Percentiles rank a stretch among this genome's conserved stretches.
phyloP scores from a whole-genome alignment of 306 rosid species.

The Hippophae tibetana region DNA sequence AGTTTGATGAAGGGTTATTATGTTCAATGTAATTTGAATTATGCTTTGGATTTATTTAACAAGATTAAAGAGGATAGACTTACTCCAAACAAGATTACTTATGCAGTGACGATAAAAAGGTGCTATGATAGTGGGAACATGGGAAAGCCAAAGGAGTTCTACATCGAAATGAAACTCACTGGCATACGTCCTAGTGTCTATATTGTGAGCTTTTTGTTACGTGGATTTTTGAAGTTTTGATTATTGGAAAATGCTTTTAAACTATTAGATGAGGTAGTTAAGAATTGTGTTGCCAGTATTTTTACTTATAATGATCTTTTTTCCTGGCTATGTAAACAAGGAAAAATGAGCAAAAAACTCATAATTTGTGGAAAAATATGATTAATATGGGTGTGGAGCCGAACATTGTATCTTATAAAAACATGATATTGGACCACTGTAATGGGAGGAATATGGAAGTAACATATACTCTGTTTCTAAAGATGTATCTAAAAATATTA shows the following conservation, averaged over 20 bases:
- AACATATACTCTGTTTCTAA: slow-evolving; percentile 31
- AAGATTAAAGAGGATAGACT: slow-evolving; percentile 35
- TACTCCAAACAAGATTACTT: slow-evolving; percentile 35
- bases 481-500: slow-evolving; percentile 42
- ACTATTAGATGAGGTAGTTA: slow-evolving; percentile 57
- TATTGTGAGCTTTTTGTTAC: slow-evolving; percentile 34
- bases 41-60: slow-evolving; percentile 43
- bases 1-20: slow-evolving; percentile 59
- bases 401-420: slow-evolving; percentile 48
- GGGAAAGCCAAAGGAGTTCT: slow-evolving; percentile 55
- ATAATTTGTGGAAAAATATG: slow-evolving; percentile 50
- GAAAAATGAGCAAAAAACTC: slow-evolving; percentile 45
- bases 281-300: slow-evolving; percentile 41
- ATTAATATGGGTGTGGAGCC: slow-evolving; percentile 38
- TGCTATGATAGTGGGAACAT: slow-evolving; percentile 45
- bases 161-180: slow-evolving; percentile 43
- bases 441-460: slow-evolving; percentile 39
- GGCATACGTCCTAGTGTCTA: slow-evolving; percentile 35
- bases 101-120: slow-evolving; percentile 43
- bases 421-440: slow-evolving; percentile 55
- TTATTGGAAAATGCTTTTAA: slow-evolving; percentile 36
- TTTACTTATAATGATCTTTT: slow-evolving; percentile 41
- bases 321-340: slow-evolving; percentile 36
- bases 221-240: slow-evolving; percentile 35
- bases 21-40: slow-evolving; percentile 36